A percentile compares a stretch with the other conserved stretches of the same genome.
phyloP scores from a whole-genome alignment of 768 basidiomycete genomes.

The Rhizopogon salebrosus region DNA sequence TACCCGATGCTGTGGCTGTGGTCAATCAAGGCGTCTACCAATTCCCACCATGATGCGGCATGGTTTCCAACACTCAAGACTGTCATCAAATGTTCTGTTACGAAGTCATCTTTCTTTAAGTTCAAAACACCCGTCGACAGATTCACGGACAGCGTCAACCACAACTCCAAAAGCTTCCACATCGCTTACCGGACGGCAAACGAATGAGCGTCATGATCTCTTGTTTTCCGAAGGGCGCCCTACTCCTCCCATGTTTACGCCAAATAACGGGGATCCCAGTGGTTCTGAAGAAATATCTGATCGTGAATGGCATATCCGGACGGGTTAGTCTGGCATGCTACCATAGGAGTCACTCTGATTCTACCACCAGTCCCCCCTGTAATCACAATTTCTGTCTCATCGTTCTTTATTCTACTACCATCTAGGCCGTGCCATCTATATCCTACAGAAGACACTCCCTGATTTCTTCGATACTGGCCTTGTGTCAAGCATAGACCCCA shows the following conservation, averaged over 20 bases:
- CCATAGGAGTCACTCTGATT: constrained; percentile 23
- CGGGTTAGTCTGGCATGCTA: constrained; percentile 39
- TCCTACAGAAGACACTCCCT: constrained; percentile 65
- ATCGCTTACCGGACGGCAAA: constrained; percentile 4
- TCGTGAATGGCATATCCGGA: constrained; percentile 74
- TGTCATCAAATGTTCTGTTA: not conserved
- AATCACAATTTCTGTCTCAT: not conserved
- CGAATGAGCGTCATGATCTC: not conserved
- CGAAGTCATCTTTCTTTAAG: not conserved
- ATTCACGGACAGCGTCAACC: constrained; percentile 4
- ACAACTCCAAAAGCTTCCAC: constrained; percentile 15
- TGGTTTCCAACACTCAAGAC: not conserved
- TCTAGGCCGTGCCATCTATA: constrained; percentile 64
- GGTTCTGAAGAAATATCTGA: constrained; percentile 42
- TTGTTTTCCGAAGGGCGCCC: constrained; percentile 6
- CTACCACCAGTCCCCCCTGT: constrained; percentile 14
- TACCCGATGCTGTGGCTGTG: constrained; percentile 11
- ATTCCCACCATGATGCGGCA: constrained; percentile 10
- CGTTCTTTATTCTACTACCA: not conserved
- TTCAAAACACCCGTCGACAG: not conserved
- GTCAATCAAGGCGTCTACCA: constrained; percentile 12
- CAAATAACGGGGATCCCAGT: constrained; percentile 11
- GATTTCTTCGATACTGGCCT: constrained; percentile 68
- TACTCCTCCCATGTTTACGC: constrained; percentile 18
- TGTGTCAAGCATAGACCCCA: constrained; percentile 47